These are phyloP conservation scores for Aspergillus glaucus DNA, from an alignment of 2,329 filamentous ascomycete species.

Conservation along the genomic window DNA sequence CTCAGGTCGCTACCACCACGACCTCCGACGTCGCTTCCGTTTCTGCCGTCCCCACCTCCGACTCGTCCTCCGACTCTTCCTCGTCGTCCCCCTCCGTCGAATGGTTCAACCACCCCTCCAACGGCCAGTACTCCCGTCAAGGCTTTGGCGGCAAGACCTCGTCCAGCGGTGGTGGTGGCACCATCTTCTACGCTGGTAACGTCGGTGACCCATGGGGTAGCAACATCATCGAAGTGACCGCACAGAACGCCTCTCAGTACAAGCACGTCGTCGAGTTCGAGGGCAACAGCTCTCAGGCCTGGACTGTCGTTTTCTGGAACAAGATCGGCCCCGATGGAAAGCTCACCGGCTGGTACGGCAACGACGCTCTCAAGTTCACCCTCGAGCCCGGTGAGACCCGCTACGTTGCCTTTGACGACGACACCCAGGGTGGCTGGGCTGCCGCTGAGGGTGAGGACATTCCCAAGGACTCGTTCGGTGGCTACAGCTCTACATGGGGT, in stretches of 20 bases:
- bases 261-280: constrained; percentile 30
- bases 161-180: constrained; percentile 8
- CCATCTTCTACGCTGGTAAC: constrained; percentile 29
- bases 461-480: constrained; percentile 22
- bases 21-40: constrained; percentile 1
- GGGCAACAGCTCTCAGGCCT: constrained; percentile 26
- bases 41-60: constrained; percentile 10
- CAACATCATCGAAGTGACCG: constrained; percentile 34
- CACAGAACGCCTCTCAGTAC: constrained; percentile 27
- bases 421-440: constrained; percentile 33
- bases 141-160: constrained; percentile 28
- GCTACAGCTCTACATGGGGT: constrained; percentile 36
- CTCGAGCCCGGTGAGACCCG: constrained; percentile 24
- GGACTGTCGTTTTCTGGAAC: constrained; percentile 38
- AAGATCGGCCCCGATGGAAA: constrained; percentile 27
- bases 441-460: constrained; percentile 21
- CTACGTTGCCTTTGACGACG: constrained; percentile 33
- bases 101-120: constrained; percentile 18
- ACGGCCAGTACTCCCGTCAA: constrained; percentile 15
- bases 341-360: constrained; percentile 30
- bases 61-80: constrained; percentile 1
- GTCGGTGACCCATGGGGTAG: constrained; percentile 33
- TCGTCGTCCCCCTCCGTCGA: constrained; percentile 9
- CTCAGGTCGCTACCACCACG: constrained; percentile 8
- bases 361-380: constrained; percentile 27